Base-by-base conservation (phyloP, 495 filamentous ascomycete genomes). In the Cudoniella acicularis region DNA sequence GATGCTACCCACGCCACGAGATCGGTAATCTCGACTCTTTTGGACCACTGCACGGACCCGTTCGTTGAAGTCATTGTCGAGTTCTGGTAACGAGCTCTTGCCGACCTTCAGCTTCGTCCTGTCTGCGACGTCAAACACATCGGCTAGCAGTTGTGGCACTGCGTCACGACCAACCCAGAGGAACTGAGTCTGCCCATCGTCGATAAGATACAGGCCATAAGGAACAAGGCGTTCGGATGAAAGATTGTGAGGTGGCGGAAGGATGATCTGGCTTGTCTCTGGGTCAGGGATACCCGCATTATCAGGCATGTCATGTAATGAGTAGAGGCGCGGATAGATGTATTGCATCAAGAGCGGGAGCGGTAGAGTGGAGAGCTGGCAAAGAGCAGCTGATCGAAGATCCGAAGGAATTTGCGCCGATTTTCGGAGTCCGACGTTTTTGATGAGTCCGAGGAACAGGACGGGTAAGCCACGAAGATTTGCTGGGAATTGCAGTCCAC, bases 291-390 rank as follows among this genome's bases (percentile, higher is more conserved):
- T 72, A 51, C 94, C 94, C 3, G 92, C 91, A 59, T 84, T 85
- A 73, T 96, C 91, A n/a, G 94, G 92, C 94, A 98, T 97, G 73
- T 98, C 93, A 65, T 98, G 93, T 42, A 97, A 81, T 3, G 91
- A 96, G 76, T 96, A 96, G 66, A 98, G 81, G 62, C 84, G 85
- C 17, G 93, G 92, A 75, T 98, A 96, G 64, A 98, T 95, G 76
- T 96, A 98, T 76, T 96, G 94, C 64, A 97, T 93, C 63, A 98
- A 74, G 20, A 98, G 83, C 11, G 92, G 90, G 24, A 96, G 78
- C 3, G 94, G 94, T 23, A 98, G 82, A 2, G 95, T 98, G 20
- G 92, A 96, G 47, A 98, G 83, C 64, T 90, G 82, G 70, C 91
- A 96, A 50, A 98, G 85, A 23, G 95, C 92, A 2, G 94, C 92